Evolutionary conservation across 2,329 filamentous ascomycete species (phyloP), one percentile per base, ranked within the genome.

Genomic region (Catunica adiposa): DNA sequence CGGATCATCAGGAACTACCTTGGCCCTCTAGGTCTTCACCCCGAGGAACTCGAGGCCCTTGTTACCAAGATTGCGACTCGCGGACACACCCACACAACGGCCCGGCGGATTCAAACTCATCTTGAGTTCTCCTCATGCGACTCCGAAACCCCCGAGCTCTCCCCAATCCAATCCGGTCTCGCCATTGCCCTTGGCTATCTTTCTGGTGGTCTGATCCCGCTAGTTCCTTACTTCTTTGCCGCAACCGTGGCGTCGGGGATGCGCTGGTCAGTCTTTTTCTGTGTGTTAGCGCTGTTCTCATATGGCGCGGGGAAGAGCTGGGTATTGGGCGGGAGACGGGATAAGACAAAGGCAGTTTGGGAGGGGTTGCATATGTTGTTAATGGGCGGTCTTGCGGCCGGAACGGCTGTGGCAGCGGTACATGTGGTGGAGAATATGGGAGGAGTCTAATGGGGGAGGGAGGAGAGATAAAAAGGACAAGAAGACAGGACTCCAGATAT

Each of bases 151-250:
- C 63, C 47, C 63, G 56, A 14, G 50, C 55, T 59, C 64, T 7
- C 65, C 66, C 73, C 76, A 0, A 64, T 69, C 37, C 63, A 73
- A 9, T 77, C 74, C 0, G 80, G 79, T 1, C 60, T 80, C 8
- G 82, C 76, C 0, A 78, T 84, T 42, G 76, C 79, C 0, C 61
- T 77, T 1, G 79, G 80, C 0, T 84, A 84, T 61, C 72, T 82
- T 37, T 65, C 81, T 1, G 80, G 80, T 3, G 80, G 80, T 0
- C 70, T 80, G 57, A 73, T 83, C 26, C 80, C 80, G 0, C 66
- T 84, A 9, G 65, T 79, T 23, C 80, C 80, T 0, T 84, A 84
- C 63, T 76, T 83, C 57, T 75, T 81, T 55, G 65, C 69, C 15
- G 48, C 60, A 1, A 67, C 64, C 1, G 67, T 73, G 0, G 66